Evolutionary conservation across 192 early-diverging fungal genomes (phyloP), one percentile per base, ranked within the genome.

Genomic region (Backusella circina): DNA sequence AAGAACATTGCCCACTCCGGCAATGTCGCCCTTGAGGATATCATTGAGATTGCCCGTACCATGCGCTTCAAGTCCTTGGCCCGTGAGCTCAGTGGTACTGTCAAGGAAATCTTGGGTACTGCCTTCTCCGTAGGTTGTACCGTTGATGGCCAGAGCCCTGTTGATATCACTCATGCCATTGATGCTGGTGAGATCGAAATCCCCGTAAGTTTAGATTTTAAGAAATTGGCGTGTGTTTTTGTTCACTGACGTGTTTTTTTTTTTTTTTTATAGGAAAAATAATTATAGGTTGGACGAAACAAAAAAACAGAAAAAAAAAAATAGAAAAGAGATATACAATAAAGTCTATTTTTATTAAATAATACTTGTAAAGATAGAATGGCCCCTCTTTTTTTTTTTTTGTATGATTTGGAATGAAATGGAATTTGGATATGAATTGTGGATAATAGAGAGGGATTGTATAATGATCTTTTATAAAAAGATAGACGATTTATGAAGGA

Each of bases 1-100:
- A 99, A 99, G 95, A 99, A 99, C 94, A 96, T 99, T 86, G 91
- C 96, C 88, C 97, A 99, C 91, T 89, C 83, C 82, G 97, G 97
- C 78, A 99, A 99, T 92, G 88, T 99, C 82, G 74, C n/a, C n/a
- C n/a, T n/a, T n/a, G n/a, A n/a, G n/a, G n/a, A n/a, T n/a, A n/a
- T n/a, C n/a, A n/a, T n/a, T n/a, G n/a, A n/a, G n/a, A n/a, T n/a
- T n/a, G n/a, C n/a, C n/a, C n/a, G n/a, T n/a, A n/a, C n/a, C n/a
- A n/a, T n/a, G n/a, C n/a, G n/a, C n/a, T n/a, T n/a, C n/a, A n/a
- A n/a, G n/a, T n/a, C n/a, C n/a, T n/a, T n/a, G 95, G 96, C 86
- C 4, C 39, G 39, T 16, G 92, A 95, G 85, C 90, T 99, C 78
- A 85, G 87, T 78, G 98, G 98, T 75, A 97, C 95, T 79, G 97